phyloP scores from a whole-genome alignment of 2,329 filamentous ascomycete species.

The Trichoderma sp. region DNA sequence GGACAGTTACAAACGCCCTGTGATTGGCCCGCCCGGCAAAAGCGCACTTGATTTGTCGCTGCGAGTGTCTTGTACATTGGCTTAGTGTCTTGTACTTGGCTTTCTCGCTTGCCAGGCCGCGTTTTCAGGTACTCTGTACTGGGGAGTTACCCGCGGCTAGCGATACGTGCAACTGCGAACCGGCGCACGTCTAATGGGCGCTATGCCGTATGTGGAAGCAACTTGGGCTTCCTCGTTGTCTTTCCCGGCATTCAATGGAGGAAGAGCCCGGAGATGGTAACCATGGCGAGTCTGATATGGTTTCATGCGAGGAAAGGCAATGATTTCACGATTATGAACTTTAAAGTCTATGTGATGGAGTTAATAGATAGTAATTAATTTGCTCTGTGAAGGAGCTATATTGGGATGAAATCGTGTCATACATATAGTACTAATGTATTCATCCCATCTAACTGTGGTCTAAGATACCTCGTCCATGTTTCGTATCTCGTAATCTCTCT shows the following conservation, averaged over 20 bases:
- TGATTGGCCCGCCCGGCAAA: conserved; percentile 5
- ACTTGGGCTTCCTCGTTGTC: background rate
- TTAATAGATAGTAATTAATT: background rate
- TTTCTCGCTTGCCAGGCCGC: too few species aligned
- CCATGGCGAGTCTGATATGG: background rate
- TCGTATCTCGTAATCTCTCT: background rate
- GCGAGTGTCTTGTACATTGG: background rate
- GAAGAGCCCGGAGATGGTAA: background rate
- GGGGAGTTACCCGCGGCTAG: background rate
- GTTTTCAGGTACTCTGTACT: background rate
- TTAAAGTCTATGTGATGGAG: background rate
- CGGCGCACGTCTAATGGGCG: conserved; percentile 11
- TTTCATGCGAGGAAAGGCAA: background rate
- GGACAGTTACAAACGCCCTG: conserved; percentile 4
- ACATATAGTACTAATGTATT: background rate
- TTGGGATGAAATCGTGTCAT: background rate
- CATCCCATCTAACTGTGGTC: background rate
- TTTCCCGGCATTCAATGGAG: background rate
- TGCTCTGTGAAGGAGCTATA: background rate
- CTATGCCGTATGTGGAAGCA: conserved; percentile 11
- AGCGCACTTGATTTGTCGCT: background rate
- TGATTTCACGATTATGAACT: background rate
- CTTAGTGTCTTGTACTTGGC: background rate
- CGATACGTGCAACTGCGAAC: background rate
- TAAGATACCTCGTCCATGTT: background rate